Evolutionary conservation across 192 early-diverging fungal species (phyloP).

Genomic region (Umbelopsis vinacea): DNA sequence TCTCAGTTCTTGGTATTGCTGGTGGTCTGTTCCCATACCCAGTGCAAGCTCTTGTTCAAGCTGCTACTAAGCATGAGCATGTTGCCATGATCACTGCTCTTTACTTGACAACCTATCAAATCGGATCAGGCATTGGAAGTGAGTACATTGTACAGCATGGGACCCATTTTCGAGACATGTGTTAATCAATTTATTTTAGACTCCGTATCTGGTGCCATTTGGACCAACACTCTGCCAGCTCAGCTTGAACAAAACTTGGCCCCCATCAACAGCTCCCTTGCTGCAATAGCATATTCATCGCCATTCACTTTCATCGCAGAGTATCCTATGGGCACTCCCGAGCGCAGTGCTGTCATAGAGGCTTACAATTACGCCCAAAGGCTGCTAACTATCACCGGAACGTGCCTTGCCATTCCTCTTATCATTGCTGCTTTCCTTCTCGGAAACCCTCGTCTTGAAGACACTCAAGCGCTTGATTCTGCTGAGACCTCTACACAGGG

Average conservation of each 20-base stretch:
- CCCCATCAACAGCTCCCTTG: background rate
- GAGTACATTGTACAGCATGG: background rate
- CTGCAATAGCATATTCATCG: background rate
- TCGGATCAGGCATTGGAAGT: constrained; percentile 18
- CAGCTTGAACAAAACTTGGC: constrained; percentile 3
- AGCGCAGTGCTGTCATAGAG: constrained; percentile 15
- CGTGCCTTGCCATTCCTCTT: constrained; percentile 12
- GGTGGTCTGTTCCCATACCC: constrained; percentile 21
- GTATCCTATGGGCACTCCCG: constrained; percentile 1
- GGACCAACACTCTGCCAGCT: constrained; percentile 16
- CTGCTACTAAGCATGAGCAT: constrained; percentile 19
- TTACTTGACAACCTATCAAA: constrained; percentile 17
- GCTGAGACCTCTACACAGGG: background rate
- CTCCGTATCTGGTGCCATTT: constrained; percentile 12
- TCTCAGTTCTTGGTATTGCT: constrained; percentile 1
- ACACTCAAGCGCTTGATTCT: background rate
- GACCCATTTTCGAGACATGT: too few species aligned
- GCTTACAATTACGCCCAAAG: constrained; percentile 14
- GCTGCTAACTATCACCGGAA: constrained; percentile 14
- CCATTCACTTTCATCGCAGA: constrained; percentile 14
- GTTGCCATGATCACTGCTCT: constrained; percentile 20
- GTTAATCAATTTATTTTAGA: background rate
- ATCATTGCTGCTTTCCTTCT: constrained; percentile 1
- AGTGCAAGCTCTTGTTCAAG: constrained; percentile 15
- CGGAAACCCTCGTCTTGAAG: constrained; percentile 8